Percentiles rank a stretch among this genome's conserved stretches.
phyloP scores from a whole-genome alignment of 1,284 basidiomycete species.

The Moesziomyces aphidis region DNA sequence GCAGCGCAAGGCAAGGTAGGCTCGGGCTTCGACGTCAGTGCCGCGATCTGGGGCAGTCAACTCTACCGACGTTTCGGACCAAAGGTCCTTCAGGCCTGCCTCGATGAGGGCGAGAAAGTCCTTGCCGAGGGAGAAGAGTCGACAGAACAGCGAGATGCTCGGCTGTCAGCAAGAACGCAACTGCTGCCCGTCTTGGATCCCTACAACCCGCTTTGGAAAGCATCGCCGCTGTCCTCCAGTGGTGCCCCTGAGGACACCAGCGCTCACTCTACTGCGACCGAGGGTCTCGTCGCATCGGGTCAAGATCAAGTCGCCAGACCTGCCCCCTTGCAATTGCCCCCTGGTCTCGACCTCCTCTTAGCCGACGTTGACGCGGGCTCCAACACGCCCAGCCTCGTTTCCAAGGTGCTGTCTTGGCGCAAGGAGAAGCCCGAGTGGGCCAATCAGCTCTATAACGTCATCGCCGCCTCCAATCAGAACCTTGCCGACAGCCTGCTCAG shows the following conservation, averaged over 20 bases:
- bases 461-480: constrained; percentile 59
- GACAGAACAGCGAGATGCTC: constrained; percentile 16
- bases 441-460: constrained; percentile 60
- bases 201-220: constrained; percentile 58
- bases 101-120: constrained; percentile 50
- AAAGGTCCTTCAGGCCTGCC: constrained; percentile 43
- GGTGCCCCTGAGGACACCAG: neutral
- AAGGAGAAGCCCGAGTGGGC: constrained; percentile 63
- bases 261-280: constrained; percentile 53
- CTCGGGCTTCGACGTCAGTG: constrained; percentile 94
- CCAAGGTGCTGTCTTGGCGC: constrained; percentile 61
- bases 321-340: constrained; percentile 61
- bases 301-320: constrained; percentile 36
- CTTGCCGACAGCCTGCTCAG: constrained; percentile 61
- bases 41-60: constrained; percentile 94
- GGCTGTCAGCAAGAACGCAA: constrained; percentile 18
- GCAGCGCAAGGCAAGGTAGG: constrained; percentile 98
- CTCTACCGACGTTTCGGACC: constrained; percentile 91
- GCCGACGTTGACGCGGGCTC: constrained; percentile 66
- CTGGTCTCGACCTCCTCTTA: constrained; percentile 57
- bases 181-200: constrained; percentile 53
- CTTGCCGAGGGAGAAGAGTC: constrained; percentile 44
- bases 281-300: constrained; percentile 43
- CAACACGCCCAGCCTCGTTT: constrained; percentile 65
- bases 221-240: constrained; percentile 37